Evolutionary conservation across 352 stramenopile species (phyloP).

Genomic region (Blastocystis sp.): DNA sequence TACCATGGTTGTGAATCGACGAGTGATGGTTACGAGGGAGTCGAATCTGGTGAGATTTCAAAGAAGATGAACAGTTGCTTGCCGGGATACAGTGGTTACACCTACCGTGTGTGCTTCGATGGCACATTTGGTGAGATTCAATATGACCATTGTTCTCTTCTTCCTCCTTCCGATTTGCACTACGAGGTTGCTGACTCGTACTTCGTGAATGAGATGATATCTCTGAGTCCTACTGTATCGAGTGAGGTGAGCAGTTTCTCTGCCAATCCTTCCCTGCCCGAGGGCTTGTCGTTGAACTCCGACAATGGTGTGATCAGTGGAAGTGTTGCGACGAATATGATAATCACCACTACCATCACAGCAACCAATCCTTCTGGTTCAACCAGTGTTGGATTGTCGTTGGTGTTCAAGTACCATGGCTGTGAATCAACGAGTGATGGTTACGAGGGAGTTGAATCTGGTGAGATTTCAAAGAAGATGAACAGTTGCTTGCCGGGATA

Average conservation of each 20-base stretch:
- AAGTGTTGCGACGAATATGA: too few relatives aligned
- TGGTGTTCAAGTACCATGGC: neutral
- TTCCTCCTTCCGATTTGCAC: neutral
- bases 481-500: neutral
- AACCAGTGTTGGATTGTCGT: neutral
- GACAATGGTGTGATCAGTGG: constrained; percentile 8
- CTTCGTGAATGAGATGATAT: neutral
- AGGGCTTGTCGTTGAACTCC: neutral
- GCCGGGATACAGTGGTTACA: constrained; percentile 15
- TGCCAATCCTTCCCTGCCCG: neutral
- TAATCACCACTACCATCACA: neutral
- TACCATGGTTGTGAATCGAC: neutral
- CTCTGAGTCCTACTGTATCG: neutral
- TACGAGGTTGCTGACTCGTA: neutral
- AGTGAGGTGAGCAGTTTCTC: neutral
- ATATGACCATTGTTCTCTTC: neutral
- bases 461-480: neutral
- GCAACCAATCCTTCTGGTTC: neutral
- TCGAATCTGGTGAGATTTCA: neutral
- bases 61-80: neutral
- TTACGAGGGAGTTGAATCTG: neutral
- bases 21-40: neutral
- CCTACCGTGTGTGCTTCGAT: neutral
- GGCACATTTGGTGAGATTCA: neutral
- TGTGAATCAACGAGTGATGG: neutral